Evolutionary conservation across 805 yeast genomes (phyloP).

Genomic region (Torulaspora maleeae): DNA sequence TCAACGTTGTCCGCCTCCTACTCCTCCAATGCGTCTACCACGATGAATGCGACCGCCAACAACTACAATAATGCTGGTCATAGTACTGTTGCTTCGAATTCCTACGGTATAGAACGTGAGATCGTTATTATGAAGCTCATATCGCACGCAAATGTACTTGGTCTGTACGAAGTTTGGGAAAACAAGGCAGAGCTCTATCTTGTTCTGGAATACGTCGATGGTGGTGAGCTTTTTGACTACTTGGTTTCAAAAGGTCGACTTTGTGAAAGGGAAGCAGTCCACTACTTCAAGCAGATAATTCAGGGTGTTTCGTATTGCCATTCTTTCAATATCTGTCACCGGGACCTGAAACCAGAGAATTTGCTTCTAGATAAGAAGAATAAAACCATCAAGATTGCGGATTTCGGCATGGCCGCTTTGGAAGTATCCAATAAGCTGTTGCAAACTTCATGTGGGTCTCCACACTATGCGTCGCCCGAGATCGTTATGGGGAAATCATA

Average conservation of each 20-base stretch:
- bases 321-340: slow-evolving; percentile 72
- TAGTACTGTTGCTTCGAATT: slow-evolving; percentile 33
- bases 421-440: slow-evolving; percentile 65
- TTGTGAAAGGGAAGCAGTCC: slow-evolving; percentile 68
- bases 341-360: slow-evolving; percentile 82
- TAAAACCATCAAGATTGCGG: slow-evolving; percentile 71
- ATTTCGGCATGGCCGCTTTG: slow-evolving; percentile 86
- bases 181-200: slow-evolving; percentile 81
- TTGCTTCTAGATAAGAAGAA: slow-evolving; percentile 58
- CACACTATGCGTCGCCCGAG: slow-evolving; percentile 87
- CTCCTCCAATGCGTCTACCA: slow-evolving; percentile 13
- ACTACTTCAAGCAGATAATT: slow-evolving; percentile 70
- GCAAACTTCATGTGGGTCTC: slow-evolving; percentile 82
- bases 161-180: slow-evolving; percentile 96
- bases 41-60: slow-evolving; percentile 12
- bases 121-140: slow-evolving; percentile 94
- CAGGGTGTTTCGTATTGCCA: slow-evolving; percentile 79
- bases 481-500: slow-evolving; percentile 73
- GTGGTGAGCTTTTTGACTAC: slow-evolving; percentile 80
- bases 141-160: slow-evolving; percentile 89
- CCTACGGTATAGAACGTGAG: slow-evolving; percentile 95
- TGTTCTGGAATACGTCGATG: slow-evolving; percentile 78
- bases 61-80: slow-evolving; percentile 17
- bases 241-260: slow-evolving; percentile 65
- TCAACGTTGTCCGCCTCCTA: slow-evolving; percentile 15